A percentile compares a stretch with the other conserved stretches of the same genome.
phyloP scores from a whole-genome alignment of 306 rosid species.

The Vachellia pachyceras region DNA sequence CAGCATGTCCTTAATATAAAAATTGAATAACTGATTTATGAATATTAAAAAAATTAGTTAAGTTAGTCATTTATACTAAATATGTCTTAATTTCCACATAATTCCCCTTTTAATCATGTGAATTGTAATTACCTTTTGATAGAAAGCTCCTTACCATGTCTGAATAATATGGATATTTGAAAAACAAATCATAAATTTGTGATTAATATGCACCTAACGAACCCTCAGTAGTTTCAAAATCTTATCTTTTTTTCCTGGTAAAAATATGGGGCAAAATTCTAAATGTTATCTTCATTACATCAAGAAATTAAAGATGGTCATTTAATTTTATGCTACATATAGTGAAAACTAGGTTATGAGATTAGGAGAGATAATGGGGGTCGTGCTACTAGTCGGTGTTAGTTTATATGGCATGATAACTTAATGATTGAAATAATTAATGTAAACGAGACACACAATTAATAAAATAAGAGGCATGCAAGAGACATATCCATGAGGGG shows the following conservation, averaged over 20 bases:
- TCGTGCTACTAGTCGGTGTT: too few species aligned
- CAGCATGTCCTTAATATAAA: too few species aligned
- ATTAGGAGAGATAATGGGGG: not conserved
- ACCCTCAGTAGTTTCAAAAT: not conserved
- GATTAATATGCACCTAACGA: not conserved
- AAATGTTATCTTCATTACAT: not conserved
- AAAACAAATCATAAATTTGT: too few species aligned
- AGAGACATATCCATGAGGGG: conserved; percentile 34
- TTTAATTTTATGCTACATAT: not conserved
- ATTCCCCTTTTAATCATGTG: too few species aligned
- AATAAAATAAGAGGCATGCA: conserved; percentile 35
- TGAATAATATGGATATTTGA: too few species aligned
- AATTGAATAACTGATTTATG: too few species aligned
- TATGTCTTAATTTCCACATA: too few species aligned
- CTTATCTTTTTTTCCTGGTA: not conserved
- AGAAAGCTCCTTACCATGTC: too few species aligned
- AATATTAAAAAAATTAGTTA: too few species aligned
- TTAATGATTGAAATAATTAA: conserved; percentile 20
- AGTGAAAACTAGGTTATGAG: not conserved
- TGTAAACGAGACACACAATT: not conserved
- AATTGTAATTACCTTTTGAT: too few species aligned
- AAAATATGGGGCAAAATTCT: too few species aligned
- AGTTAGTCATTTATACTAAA: too few species aligned
- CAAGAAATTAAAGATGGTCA: not conserved
- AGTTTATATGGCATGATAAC: conserved; percentile 12